Base-by-base conservation (phyloP, 768 basidiomycete species). In the Zangia roseola region DNA sequence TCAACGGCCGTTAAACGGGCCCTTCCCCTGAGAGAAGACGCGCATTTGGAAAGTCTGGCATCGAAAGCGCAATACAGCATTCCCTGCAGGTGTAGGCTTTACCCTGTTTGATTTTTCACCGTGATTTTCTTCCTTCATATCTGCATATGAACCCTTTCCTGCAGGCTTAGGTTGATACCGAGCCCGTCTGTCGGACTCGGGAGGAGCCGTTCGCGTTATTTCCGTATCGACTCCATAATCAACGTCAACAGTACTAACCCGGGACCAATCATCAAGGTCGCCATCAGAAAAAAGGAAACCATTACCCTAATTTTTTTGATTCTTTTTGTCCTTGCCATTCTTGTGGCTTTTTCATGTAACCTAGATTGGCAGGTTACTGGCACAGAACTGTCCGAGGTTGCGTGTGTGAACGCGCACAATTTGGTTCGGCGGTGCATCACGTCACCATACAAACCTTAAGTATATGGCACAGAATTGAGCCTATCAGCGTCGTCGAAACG, bases 41-140 rank as follows among this genome's bases (percentile, higher is more conserved):
- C 58, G 31, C 31, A 64, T 62, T 51, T 62, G 62, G 61, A 59
- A 65, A 34, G 43, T 62, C 45, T 64, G 59, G 51, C 41, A 59
- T 51, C 61, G 61, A 62, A 63, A 61, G 39, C 36, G 9, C 42
- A 16, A 45, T 28, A 21, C 44, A 28, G 16, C 58, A 13, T 38
- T 44, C 24, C 45, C 26, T 44, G 42, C 30, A 43, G 21, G 23
- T 10, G 31, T 31, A 31, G 2, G 31, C 16, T 31, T 31, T 31
- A 31, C 31, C 31, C 14, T 31, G 31, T 31, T 31, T 31, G 31
- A 31, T 31, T 16, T 5, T 31, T 30, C 16, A 3, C 16, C 31
- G 31, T 31, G 31, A 31, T 31, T 31, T 16, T 31, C 14, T 31
- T 31, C 31, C 30, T 31, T 16, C 31, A 31, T 31, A 31, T 31